phyloP scores from a whole-genome alignment of 768 basidiomycete genomes.

The Pleurotus djamor region DNA sequence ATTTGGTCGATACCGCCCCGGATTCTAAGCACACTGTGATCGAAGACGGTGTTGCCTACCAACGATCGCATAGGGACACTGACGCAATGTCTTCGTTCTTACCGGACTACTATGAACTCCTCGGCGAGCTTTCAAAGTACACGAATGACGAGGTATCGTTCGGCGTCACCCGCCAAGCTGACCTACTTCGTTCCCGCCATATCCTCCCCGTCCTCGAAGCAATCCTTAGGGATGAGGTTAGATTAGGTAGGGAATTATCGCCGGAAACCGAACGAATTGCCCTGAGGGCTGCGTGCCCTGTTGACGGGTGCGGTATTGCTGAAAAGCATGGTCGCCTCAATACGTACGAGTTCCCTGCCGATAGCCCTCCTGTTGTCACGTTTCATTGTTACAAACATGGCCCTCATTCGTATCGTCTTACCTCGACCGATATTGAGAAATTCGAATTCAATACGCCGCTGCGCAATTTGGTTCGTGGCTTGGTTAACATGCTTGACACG shows the following conservation, averaged over 20 bases:
- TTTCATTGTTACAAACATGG: constrained; percentile 26
- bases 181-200: constrained; percentile 10
- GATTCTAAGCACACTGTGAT: not conserved
- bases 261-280: constrained; percentile 15
- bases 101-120: constrained; percentile 18
- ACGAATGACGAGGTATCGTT: constrained; percentile 9
- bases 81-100: constrained; percentile 11
- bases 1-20: constrained; percentile 27
- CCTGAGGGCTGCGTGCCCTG: constrained; percentile 22
- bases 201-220: constrained; percentile 14
- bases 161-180: constrained; percentile 14
- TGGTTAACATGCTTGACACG: constrained; percentile 13
- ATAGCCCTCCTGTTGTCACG: constrained; percentile 13
- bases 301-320: constrained; percentile 18
- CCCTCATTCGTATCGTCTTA: constrained; percentile 13
- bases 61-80: constrained; percentile 20
- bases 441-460: constrained; percentile 27
- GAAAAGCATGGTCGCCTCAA: constrained; percentile 19
- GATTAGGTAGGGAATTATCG: constrained; percentile 13
- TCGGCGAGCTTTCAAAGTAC: constrained; percentile 10
- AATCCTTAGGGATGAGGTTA: constrained; percentile 12
- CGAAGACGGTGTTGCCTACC: constrained; percentile 18
- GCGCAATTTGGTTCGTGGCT: constrained; percentile 20
- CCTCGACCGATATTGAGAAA: constrained; percentile 10
- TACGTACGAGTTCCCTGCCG: constrained; percentile 13